Percentiles rank a stretch among this genome's conserved stretches.
Evolutionary conservation across 106 monocot genomes (phyloP).

Genomic region (Apostasia ramifera): DNA sequence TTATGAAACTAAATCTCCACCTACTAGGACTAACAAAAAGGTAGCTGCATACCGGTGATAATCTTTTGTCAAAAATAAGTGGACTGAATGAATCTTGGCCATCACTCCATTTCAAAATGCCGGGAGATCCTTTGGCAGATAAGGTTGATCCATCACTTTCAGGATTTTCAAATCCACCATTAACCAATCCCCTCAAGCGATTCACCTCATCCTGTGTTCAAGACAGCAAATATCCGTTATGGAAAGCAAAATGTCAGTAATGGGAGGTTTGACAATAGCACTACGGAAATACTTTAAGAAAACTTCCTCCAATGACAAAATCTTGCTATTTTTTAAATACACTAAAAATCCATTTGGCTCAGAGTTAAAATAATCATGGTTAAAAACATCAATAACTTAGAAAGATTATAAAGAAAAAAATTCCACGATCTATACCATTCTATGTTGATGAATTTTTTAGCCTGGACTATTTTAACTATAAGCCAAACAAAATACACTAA

Average conservation of each 20-base stretch:
- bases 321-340: no score
- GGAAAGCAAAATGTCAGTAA: neutral
- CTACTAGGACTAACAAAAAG: neutral
- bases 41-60: constrained; percentile 50
- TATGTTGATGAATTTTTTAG: no score
- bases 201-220: constrained; percentile 71
- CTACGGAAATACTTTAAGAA: neutral
- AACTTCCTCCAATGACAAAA: neutral
- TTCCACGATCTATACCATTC: no score
- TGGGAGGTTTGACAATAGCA: neutral
- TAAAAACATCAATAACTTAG: no score
- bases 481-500: no score
- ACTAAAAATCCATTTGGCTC: no score
- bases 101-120: constrained; percentile 51
- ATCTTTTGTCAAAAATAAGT: constrained; percentile 71
- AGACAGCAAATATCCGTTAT: neutral
- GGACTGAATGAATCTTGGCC: constrained; percentile 68
- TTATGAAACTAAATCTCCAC: no score
- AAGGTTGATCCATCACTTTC: constrained; percentile 25
- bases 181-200: constrained; percentile 47
- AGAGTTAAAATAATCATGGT: no score
- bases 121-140: constrained; percentile 41
- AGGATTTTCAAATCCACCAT: constrained; percentile 23
- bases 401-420: no score
- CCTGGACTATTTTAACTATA: no score